These are phyloP conservation scores for Helotiales sp. DNA, from an alignment of 2,329 filamentous ascomycete species.

Conservation along the genomic window DNA sequence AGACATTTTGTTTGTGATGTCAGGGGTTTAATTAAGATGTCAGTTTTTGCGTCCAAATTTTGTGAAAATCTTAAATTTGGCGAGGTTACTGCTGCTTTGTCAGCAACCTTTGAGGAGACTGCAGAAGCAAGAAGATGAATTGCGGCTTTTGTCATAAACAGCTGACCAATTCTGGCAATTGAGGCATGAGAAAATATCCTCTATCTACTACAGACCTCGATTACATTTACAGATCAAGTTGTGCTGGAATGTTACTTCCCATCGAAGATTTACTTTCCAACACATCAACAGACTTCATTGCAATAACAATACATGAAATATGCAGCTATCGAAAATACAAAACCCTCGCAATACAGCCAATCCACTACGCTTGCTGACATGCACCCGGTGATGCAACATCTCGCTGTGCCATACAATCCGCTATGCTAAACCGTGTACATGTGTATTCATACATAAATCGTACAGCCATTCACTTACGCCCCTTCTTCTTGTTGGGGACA, in stretches of 20 bases:
- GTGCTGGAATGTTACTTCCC: not conserved
- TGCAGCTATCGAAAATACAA: conserved; percentile 13
- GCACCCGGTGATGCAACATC: conserved; percentile 18
- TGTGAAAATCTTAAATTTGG: conserved; percentile 19
- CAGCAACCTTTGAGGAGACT: conserved; percentile 4
- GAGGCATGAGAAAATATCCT: not conserved
- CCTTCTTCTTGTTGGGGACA: conserved; percentile 91
- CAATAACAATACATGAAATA: conserved; percentile 1
- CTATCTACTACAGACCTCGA: too few relatives aligned
- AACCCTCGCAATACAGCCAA: not conserved
- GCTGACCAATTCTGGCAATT: not conserved
- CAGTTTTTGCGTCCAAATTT: not conserved
- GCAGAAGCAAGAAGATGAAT: not conserved
- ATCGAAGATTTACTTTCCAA: not conserved
- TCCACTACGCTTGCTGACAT: conserved; percentile 25
- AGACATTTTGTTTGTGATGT: conserved; percentile 30
- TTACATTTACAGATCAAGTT: too few relatives aligned
- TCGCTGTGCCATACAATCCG: conserved; percentile 29
- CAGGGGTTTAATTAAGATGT: not conserved
- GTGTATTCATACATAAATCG: conserved; percentile 35
- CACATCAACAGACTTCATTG: not conserved
- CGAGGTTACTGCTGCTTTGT: conserved; percentile 20
- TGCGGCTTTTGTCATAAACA: conserved; percentile 1
- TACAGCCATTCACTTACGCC: conserved; percentile 63
- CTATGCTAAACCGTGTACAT: conserved; percentile 29